Percentiles rank a stretch among this genome's conserved stretches.
phyloP scores from a whole-genome alignment of 805 yeast species.

The Candida xyloterini region DNA sequence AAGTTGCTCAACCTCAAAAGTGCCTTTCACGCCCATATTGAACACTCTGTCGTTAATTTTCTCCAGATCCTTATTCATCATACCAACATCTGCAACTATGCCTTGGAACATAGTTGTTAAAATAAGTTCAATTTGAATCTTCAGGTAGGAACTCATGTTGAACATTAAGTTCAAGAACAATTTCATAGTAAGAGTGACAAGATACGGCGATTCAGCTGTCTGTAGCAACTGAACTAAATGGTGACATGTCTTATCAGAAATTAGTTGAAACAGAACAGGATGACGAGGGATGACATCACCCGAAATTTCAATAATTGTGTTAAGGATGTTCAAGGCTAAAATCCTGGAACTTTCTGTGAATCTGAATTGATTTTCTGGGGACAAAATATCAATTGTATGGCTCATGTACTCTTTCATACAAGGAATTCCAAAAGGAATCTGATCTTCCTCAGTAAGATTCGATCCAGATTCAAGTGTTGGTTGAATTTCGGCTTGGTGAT shows the following conservation, averaged over 20 bases:
- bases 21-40: slow-evolving; percentile 27
- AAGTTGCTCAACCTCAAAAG: slow-evolving; percentile 24
- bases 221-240: slow-evolving; percentile 79
- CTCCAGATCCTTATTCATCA: slow-evolving; percentile 27
- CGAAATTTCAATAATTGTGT: slow-evolving; percentile 76
- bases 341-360: slow-evolving; percentile 86
- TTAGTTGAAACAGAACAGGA: slow-evolving; percentile 60
- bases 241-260: slow-evolving; percentile 82
- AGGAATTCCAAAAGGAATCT: slow-evolving; percentile 63
- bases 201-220: slow-evolving; percentile 63
- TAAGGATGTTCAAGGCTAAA: slow-evolving; percentile 73
- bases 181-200: slow-evolving; percentile 73
- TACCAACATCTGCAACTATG: slow-evolving; percentile 26
- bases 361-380: slow-evolving; percentile 78
- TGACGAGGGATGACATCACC: slow-evolving; percentile 63
- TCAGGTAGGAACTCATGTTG: slow-evolving; percentile 61
- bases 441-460: slow-evolving; percentile 28
- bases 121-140: slow-evolving; percentile 77
- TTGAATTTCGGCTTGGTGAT: background rate
- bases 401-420: slow-evolving; percentile 76
- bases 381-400: slow-evolving; percentile 71
- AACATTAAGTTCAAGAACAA: slow-evolving; percentile 70
- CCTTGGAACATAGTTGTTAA: slow-evolving; percentile 57
- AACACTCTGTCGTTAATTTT: slow-evolving; percentile 30
- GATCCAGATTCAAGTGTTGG: background rate